Percentiles rank a stretch among this genome's conserved stretches.
Evolutionary conservation across 164 flowering plant species (phyloP).

Genomic region (Magnolia officinalis): DNA sequence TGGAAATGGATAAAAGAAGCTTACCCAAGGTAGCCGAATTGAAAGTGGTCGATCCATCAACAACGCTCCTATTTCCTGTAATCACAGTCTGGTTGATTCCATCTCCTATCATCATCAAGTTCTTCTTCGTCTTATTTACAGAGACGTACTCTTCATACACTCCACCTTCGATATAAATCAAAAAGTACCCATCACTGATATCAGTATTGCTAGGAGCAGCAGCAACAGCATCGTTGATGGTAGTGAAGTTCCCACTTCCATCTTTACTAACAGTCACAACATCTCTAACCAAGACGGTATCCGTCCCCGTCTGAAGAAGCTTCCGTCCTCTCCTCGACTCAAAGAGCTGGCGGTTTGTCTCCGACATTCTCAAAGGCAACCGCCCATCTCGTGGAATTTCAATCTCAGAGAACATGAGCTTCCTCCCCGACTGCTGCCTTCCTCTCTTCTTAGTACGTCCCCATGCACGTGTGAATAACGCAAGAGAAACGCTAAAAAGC

Average conservation of each 20-base stretch:
- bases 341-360: not conserved
- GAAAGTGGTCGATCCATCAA: conserved; percentile 36
- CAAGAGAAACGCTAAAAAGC: conserved; percentile 24
- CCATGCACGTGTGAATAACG: conserved; percentile 22
- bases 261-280: conserved; percentile 18
- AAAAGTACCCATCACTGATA: conserved; percentile 23
- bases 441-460: conserved; percentile 2
- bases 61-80: conserved; percentile 26
- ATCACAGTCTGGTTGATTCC: conserved; percentile 32
- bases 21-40: conserved; percentile 33
- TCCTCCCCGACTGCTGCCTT: not conserved
- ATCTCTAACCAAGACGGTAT: conserved; percentile 10
- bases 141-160: conserved; percentile 50
- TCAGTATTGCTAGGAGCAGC: conserved; percentile 36
- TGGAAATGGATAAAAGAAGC: not conserved
- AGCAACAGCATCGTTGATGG: conserved; percentile 22
- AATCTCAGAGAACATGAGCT: conserved; percentile 1
- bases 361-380: conserved; percentile 21
- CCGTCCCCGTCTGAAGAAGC: not conserved
- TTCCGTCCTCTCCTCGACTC: conserved; percentile 14
- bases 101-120: conserved; percentile 53
- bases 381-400: conserved; percentile 4
- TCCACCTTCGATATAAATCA: conserved; percentile 40
- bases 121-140: conserved; percentile 30
- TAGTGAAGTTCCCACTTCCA: conserved; percentile 19